Conservation (phyloP, 495 filamentous ascomycete species). For the Amniculicola lignicola region DNA sequence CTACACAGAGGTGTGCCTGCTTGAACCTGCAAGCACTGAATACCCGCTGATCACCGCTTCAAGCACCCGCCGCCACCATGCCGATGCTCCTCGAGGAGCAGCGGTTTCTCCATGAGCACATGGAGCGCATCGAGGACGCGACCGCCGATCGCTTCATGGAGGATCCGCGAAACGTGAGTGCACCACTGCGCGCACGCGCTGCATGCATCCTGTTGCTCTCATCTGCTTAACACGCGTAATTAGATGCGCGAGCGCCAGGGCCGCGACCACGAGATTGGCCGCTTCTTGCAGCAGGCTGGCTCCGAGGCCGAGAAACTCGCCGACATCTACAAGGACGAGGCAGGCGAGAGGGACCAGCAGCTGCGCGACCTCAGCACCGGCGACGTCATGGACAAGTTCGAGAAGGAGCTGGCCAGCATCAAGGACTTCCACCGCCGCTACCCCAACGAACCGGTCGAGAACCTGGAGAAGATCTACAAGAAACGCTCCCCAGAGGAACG, state of each 20-base stretch:
- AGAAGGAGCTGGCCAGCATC: slow-evolving; percentile 74
- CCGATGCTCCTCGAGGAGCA: slow-evolving; percentile 94
- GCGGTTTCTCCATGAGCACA: slow-evolving; percentile 87
- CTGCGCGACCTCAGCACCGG: slow-evolving; percentile 79
- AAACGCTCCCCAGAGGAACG: slow-evolving; percentile 64
- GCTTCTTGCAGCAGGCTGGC: slow-evolving; percentile 81
- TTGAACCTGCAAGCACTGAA: too few relatives aligned
- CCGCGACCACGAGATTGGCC: slow-evolving; percentile 86
- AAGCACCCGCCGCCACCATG: too few relatives aligned
- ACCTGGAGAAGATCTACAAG: slow-evolving; percentile 88
- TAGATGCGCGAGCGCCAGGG: slow-evolving; percentile 81
- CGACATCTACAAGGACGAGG: slow-evolving; percentile 78
- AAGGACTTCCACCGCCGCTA: slow-evolving; percentile 87
- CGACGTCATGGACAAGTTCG: slow-evolving; percentile 89
- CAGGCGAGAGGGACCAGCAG: slow-evolving; percentile 68
- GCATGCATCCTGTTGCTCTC: neutral
- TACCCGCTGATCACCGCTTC: too few relatives aligned
- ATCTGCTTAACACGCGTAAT: slow-evolving; percentile 35
- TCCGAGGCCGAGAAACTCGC: slow-evolving; percentile 76
- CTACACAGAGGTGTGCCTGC: too few relatives aligned
- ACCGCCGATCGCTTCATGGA: slow-evolving; percentile 84
- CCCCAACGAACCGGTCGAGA: slow-evolving; percentile 91
- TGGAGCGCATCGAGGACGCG: slow-evolving; percentile 90
- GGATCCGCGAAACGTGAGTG: slow-evolving; percentile 79
- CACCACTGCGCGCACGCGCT: neutral